These are phyloP conservation scores for Fusarium oligoseptatum DNA, from an alignment of 2,329 filamentous ascomycete genomes.

Conservation along the genomic window DNA sequence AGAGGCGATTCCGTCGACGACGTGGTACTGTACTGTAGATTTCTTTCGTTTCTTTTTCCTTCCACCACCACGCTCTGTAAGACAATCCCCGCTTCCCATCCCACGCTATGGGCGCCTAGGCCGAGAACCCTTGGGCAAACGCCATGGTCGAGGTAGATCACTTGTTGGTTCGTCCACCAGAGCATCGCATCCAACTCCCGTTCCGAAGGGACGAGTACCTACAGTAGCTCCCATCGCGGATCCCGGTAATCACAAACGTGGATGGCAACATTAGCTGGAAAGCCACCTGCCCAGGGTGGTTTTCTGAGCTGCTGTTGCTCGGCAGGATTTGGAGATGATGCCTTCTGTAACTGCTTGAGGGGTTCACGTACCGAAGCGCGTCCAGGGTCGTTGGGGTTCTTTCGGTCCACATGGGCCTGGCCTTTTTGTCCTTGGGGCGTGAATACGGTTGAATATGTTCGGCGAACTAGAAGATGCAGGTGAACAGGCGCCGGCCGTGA, in stretches of 20 bases:
- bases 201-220: slow-evolving; percentile 16
- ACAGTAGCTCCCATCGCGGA: slow-evolving; percentile 25
- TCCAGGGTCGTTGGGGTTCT: neutral
- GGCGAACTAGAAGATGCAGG: neutral
- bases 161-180: slow-evolving; percentile 28
- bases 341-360: neutral
- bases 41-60: neutral
- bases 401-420: neutral
- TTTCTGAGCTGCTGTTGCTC: neutral
- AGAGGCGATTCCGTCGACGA: slow-evolving; percentile 14
- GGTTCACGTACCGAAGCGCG: neutral
- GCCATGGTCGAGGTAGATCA: slow-evolving; percentile 12
- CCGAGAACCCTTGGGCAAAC: slow-evolving; percentile 24
- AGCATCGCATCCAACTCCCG: slow-evolving; percentile 18
- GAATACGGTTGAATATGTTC: neutral
- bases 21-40: neutral
- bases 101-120: neutral
- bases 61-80: neutral
- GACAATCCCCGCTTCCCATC: slow-evolving; percentile 26
- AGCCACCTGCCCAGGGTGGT: neutral
- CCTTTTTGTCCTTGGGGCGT: neutral
- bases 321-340: neutral
- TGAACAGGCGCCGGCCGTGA: neutral
- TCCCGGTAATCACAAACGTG: slow-evolving; percentile 2
- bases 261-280: neutral